These are phyloP conservation scores for Carex scoparia DNA, from an alignment of 176 grass and related monocot species.

Conservation along the genomic window DNA sequence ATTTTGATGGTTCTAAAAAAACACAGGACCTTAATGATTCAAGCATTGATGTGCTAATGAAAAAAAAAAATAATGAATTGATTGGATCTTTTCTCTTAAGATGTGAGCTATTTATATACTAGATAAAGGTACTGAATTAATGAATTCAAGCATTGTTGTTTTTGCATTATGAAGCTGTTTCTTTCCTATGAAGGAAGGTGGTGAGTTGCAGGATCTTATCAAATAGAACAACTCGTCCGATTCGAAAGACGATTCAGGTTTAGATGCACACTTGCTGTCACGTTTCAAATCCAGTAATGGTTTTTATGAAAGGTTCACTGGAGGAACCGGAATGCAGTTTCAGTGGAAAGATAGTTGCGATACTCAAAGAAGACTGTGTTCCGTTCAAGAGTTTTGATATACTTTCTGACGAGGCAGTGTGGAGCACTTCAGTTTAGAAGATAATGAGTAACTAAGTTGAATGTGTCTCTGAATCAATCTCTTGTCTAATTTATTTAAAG, in stretches of 20 bases:
- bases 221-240: constrained; percentile 51
- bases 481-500: no score
- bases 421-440: constrained; percentile 51
- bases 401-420: constrained; percentile 67
- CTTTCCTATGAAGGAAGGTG: constrained; percentile 75
- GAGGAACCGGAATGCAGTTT: constrained; percentile 90
- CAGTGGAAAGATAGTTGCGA: constrained; percentile 73
- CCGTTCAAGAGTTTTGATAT: constrained; percentile 88
- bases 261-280: constrained; percentile 35
- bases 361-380: constrained; percentile 82
- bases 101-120: no score
- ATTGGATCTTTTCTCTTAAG: no score
- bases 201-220: constrained; percentile 74
- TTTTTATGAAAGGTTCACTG: constrained; percentile 81
- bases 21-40: no score
- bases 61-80: no score
- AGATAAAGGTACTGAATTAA: no score
- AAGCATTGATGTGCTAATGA: no score
- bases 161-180: no score
- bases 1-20: no score
- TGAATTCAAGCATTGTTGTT: no score
- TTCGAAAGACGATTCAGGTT: constrained; percentile 34
- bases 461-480: no score
- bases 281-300: constrained; percentile 59
- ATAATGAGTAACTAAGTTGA: neutral